Conservation (phyloP, 768 basidiomycete species). For the Cyathus striatus region DNA sequence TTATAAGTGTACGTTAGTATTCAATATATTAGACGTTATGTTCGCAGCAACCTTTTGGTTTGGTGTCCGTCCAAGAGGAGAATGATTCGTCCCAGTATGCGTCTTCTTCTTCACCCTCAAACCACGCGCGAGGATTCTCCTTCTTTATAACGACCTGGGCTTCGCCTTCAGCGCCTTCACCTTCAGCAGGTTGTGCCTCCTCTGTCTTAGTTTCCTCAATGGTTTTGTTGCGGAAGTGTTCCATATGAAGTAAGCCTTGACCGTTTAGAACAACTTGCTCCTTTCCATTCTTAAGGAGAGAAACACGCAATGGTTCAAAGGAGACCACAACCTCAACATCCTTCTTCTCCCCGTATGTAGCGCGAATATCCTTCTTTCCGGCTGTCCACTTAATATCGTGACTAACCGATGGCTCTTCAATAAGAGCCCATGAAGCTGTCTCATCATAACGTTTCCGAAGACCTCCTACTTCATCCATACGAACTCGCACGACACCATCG, state of each 20-base stretch:
- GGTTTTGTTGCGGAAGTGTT: conserved; percentile 84
- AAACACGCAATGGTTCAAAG: conserved; percentile 73
- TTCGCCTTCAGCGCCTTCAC: conserved; percentile 36
- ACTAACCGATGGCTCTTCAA: conserved; percentile 64
- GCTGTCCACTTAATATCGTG: conserved; percentile 57
- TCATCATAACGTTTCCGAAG: conserved; percentile 87
- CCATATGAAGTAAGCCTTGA: conserved; percentile 90
- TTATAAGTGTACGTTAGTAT: conserved; percentile 5
- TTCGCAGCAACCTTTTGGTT: conserved; percentile 80
- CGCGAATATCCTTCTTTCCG: conserved; percentile 60
- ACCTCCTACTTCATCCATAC: conserved; percentile 86
- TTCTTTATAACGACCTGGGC: conserved; percentile 50
- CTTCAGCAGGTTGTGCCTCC: conserved; percentile 37
- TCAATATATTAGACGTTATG: neutral
- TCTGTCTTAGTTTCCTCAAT: conserved; percentile 35
- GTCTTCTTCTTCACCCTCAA: conserved; percentile 82
- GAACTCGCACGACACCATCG: conserved; percentile 85
- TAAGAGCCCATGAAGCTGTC: conserved; percentile 83
- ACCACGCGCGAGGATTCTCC: conserved; percentile 63
- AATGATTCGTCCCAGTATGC: conserved; percentile 90
- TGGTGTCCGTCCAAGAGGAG: conserved; percentile 82
- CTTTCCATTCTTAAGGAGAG: conserved; percentile 66
- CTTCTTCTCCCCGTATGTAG: conserved; percentile 59
- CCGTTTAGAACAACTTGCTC: conserved; percentile 90
- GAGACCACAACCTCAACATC: conserved; percentile 63